These are phyloP conservation scores for Chytridium lagenaria DNA, from an alignment of 371 early-diverging fungal species.

Conservation along the genomic window DNA sequence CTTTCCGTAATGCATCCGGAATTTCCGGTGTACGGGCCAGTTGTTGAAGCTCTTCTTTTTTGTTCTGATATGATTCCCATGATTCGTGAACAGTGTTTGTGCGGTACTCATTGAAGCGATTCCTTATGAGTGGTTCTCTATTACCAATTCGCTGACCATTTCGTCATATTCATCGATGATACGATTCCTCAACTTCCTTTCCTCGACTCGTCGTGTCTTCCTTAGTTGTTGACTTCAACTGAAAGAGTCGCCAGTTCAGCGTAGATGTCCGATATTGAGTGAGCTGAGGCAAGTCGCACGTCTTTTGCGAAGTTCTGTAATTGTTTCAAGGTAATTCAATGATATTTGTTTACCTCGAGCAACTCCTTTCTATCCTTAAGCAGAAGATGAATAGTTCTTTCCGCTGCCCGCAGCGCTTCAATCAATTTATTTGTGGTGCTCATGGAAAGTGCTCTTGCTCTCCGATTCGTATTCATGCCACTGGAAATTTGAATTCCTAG, in stretches of 20 bases:
- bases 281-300: slow-evolving; percentile 48
- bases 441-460: slow-evolving; percentile 55
- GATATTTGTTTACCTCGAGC: slow-evolving; percentile 36
- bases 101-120: slow-evolving; percentile 60
- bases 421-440: slow-evolving; percentile 44
- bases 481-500: slow-evolving; percentile 46
- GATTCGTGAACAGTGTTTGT: slow-evolving; percentile 59
- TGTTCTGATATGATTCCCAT: slow-evolving; percentile 55
- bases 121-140: slow-evolving; percentile 56
- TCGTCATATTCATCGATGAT: slow-evolving; percentile 63
- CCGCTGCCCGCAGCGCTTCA: slow-evolving; percentile 45
- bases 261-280: slow-evolving; percentile 45
- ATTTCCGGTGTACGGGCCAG: slow-evolving; percentile 47
- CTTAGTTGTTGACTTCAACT: slow-evolving; percentile 54
- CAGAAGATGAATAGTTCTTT: slow-evolving; percentile 44
- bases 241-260: slow-evolving; percentile 49
- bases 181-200: slow-evolving; percentile 50
- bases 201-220: slow-evolving; percentile 54
- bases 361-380: slow-evolving; percentile 52
- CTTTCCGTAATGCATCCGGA: slow-evolving; percentile 40
- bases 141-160: slow-evolving; percentile 57
- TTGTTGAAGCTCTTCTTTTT: slow-evolving; percentile 57
- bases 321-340: neutral
- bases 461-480: slow-evolving; percentile 46
- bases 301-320: slow-evolving; percentile 42